Evolutionary conservation across 2,329 filamentous ascomycete genomes (phyloP).

Genomic region (Pestalotiopsis sp.): DNA sequence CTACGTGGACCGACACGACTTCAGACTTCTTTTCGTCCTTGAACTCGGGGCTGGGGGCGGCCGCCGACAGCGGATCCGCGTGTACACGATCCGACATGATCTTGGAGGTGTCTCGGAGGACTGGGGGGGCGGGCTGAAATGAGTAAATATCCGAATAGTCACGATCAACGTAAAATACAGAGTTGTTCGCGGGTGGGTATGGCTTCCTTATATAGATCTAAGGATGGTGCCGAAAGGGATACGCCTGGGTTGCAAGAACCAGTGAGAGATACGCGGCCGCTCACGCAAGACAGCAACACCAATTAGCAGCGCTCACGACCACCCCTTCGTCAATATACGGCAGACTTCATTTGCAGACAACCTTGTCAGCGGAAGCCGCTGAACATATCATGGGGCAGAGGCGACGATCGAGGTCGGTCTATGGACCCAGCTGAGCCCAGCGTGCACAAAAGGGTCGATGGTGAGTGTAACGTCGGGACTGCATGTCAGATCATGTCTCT

Average conservation of each 20-base stretch:
- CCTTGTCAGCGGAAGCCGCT: conserved; percentile 2
- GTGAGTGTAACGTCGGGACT: conserved; percentile 2
- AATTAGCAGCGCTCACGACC: background rate
- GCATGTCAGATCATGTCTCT: conserved; percentile 9
- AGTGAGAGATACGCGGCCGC: background rate
- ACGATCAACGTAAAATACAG: background rate
- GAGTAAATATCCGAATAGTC: background rate
- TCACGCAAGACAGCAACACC: background rate
- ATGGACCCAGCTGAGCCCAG: conserved; percentile 3
- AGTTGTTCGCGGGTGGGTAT: background rate
- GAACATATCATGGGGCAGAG: background rate
- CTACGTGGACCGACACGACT: background rate
- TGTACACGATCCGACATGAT: conserved; percentile 5
- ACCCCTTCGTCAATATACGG: background rate
- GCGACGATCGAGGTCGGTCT: background rate
- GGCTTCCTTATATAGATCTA: background rate
- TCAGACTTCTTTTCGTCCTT: background rate
- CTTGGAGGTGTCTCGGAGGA: background rate
- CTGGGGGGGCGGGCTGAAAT: background rate
- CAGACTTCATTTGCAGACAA: background rate
- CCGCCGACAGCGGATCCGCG: background rate
- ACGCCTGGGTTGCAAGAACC: background rate
- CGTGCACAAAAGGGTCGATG: background rate
- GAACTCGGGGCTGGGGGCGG: conserved; percentile 21
- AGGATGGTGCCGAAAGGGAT: background rate